Evolutionary conservation across 140 eudicot species (phyloP).

Genomic region (Erigeron philadelphicus): DNA sequence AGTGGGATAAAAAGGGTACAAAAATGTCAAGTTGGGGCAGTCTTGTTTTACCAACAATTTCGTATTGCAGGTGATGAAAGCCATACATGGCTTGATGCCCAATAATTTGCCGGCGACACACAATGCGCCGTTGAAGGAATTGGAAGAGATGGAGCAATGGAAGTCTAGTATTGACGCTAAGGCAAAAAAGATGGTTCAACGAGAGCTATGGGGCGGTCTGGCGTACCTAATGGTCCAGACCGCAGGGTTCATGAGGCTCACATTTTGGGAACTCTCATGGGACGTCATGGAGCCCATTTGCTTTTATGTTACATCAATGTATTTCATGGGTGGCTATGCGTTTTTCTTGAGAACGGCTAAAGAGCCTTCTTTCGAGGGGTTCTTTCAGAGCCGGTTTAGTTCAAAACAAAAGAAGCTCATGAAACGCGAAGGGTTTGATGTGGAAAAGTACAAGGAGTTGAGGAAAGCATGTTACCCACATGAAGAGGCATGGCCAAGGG

Average conservation of each 20-base stretch:
- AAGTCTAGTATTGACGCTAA: conserved; percentile 55
- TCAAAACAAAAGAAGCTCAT: conserved; percentile 69
- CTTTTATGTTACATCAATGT: conserved; percentile 74
- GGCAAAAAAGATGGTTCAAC: conserved; percentile 55
- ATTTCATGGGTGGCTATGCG: conserved; percentile 79
- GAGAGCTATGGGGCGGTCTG: conserved; percentile 81
- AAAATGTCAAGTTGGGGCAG: conserved; percentile 26
- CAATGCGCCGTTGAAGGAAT: conserved; percentile 53
- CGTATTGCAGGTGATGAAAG: conserved; percentile 77
- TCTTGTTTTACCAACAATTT: conserved; percentile 61
- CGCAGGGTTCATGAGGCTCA: conserved; percentile 87
- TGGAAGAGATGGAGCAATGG: conserved; percentile 62
- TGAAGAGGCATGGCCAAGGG: conserved; percentile 40
- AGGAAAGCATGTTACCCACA: conserved; percentile 51
- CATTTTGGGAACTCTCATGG: conserved; percentile 98
- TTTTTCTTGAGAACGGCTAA: conserved; percentile 83
- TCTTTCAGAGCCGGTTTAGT: conserved; percentile 65
- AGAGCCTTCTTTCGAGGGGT: conserved; percentile 94
- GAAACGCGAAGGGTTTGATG: conserved; percentile 54
- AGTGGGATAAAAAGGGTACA: conserved; percentile 2
- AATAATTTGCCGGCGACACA: conserved; percentile 20
- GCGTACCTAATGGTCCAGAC: conserved; percentile 75
- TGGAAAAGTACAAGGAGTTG: conserved; percentile 62
- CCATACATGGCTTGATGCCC: conserved; percentile 57
- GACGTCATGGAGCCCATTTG: conserved; percentile 99